These are phyloP conservation scores for Cubamyces sp. DNA, from an alignment of 768 basidiomycete species.

Conservation along the genomic window DNA sequence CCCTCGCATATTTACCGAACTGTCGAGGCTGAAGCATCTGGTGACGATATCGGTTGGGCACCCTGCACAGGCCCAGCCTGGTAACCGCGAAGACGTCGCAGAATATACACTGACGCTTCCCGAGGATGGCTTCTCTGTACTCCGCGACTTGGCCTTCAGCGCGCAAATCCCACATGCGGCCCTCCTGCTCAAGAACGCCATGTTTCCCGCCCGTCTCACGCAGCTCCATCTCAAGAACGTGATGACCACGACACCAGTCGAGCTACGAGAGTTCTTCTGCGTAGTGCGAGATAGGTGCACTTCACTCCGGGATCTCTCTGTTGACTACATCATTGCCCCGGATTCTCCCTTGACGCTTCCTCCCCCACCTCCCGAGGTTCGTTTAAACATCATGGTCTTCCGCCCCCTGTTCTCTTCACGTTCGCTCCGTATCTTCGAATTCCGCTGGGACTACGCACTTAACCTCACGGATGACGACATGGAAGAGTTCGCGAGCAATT, in stretches of 20 bases:
- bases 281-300: slow-evolving; percentile 49
- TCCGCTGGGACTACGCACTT: slow-evolving; percentile 39
- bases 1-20: slow-evolving; percentile 45
- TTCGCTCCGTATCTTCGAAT: slow-evolving; percentile 39
- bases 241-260: slow-evolving; percentile 45
- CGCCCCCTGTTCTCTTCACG: slow-evolving; percentile 40
- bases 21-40: slow-evolving; percentile 50
- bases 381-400: slow-evolving; percentile 42
- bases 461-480: slow-evolving; percentile 33
- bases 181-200: slow-evolving; percentile 46
- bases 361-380: slow-evolving; percentile 27
- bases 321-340: slow-evolving; percentile 39
- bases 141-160: slow-evolving; percentile 54
- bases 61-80: slow-evolving; percentile 47
- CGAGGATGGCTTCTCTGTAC: slow-evolving; percentile 52
- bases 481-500: slow-evolving; percentile 32
- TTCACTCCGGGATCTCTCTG: slow-evolving; percentile 46
- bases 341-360: slow-evolving; percentile 21
- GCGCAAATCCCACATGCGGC: slow-evolving; percentile 40
- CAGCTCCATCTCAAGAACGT: slow-evolving; percentile 55
- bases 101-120: slow-evolving; percentile 47
- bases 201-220: slow-evolving; percentile 43
- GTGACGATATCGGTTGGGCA: slow-evolving; percentile 52
- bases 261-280: slow-evolving; percentile 47
- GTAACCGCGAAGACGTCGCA: slow-evolving; percentile 47